Evolutionary conservation across 805 yeast genomes (phyloP), one percentile per base, ranked within the genome.

Genomic region (Pichia sporocuriosa): DNA sequence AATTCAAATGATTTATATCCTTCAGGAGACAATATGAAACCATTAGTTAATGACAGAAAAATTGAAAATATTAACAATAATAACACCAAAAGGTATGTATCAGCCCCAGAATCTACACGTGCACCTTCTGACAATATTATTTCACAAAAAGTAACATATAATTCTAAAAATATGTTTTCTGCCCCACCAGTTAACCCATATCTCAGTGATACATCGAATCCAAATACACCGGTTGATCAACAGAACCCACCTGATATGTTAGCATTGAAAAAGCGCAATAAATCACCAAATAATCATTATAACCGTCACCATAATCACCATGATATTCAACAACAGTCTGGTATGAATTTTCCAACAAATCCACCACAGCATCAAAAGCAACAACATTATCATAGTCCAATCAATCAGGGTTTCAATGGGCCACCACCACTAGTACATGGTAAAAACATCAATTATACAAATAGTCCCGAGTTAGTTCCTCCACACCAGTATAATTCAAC

Each of bases 111-210:
- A 12, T 22, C 21, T 25, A n/a, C 40, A 35, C 45, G 59, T 11
- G 58, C 61, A 19, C 60, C 61, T 13, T 43, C 53, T 8, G 49
- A 55, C 40, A 54, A 56, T 39, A 53, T 56, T 22, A 48, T 46
- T 4, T 22, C 53, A 8, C 57, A 56, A 37, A 46, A 50, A 31
- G 51, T 44, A 27, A 33, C 46, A 6, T 47, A 52, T 36, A 24
- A 27, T 7, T 23, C 26, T 7, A 7, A 23, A 23, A 23, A 23
- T 23, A 23, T 7, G 10, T 26, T 9, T 26, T 5, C 29, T 26
- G 29, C 13, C 10, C 29, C 9, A 26, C 17, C 49, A 21, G 21
- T 11, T 6, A 32, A 32, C 15, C 25, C 25, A n/a, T 32, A 32
- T 32, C 5, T 26, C 10, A 11, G 6, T 26, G 13, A 26, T 26